A percentile compares a stretch with the other conserved stretches of the same genome.
Evolutionary conservation across 805 yeast genomes (phyloP).

Genomic region (Diddensiella transvaalensis): DNA sequence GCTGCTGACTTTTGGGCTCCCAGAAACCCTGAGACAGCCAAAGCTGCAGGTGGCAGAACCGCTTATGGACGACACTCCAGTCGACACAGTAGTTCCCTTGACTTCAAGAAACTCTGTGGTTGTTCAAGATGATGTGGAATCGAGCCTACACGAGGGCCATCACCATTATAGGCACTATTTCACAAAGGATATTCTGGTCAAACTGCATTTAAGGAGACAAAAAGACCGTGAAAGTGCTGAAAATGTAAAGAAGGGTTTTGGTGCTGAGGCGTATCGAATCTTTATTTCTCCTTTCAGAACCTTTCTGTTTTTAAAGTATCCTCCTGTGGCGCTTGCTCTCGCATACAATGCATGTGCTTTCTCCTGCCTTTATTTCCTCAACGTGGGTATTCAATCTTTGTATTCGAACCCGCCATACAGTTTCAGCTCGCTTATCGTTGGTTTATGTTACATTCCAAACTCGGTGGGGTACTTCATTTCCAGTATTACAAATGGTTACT

Average conservation of each 20-base stretch:
- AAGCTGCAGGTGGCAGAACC: slow-evolving; percentile 1
- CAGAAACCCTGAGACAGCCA: slow-evolving; percentile 68
- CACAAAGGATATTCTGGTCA: slow-evolving; percentile 1
- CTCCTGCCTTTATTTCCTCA: slow-evolving; percentile 66
- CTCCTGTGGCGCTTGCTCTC: slow-evolving; percentile 69
- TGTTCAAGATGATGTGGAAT: not conserved
- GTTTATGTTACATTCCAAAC: slow-evolving; percentile 78
- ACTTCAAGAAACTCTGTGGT: not conserved
- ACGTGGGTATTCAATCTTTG: slow-evolving; percentile 64
- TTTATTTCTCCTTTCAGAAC: slow-evolving; percentile 57
- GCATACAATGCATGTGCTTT: slow-evolving; percentile 68
- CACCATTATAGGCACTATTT: slow-evolving; percentile 3
- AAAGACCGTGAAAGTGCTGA: not conserved
- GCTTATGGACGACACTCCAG: not conserved
- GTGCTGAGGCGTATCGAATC: slow-evolving; percentile 26
- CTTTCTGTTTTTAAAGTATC: slow-evolving; percentile 57
- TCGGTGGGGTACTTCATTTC: slow-evolving; percentile 74
- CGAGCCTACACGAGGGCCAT: not conserved
- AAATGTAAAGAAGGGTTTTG: not conserved
- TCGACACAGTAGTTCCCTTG: not conserved
- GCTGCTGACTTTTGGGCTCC: slow-evolving; percentile 54
- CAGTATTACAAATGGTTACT: slow-evolving; percentile 74
- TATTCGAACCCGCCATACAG: slow-evolving; percentile 66
- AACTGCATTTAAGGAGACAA: slow-evolving; percentile 6
- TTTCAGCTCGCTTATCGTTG: slow-evolving; percentile 61